Evolutionary conservation across 1,139 yeast species (phyloP).

Genomic region (Candida glucosophila): DNA sequence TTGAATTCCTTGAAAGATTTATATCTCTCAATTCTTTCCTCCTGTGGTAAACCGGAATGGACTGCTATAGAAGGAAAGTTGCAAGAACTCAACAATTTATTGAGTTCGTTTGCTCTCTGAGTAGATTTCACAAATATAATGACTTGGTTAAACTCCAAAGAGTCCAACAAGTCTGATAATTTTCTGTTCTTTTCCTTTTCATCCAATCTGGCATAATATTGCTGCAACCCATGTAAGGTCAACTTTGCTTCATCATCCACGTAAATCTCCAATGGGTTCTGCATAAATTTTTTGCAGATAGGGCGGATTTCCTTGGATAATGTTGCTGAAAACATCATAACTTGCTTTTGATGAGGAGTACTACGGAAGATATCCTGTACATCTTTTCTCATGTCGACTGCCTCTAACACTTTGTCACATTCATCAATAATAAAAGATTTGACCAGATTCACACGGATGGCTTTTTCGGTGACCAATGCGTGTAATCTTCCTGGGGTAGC

Average conservation of each 20-base stretch:
- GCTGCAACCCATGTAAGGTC: conserved; percentile 97
- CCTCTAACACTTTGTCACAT: conserved; percentile 96
- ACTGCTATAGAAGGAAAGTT: conserved; percentile 97
- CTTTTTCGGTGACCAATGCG: conserved; percentile 88
- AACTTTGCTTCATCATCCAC: conserved; percentile 97
- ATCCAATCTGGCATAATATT: conserved; percentile 80
- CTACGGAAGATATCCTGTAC: conserved; percentile 97
- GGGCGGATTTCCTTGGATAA: conserved; percentile 92
- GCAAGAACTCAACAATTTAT: conserved; percentile 82
- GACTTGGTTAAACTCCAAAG: conserved; percentile 95
- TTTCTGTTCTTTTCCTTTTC: conserved; percentile 93
- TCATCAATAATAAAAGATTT: conserved; percentile 96
- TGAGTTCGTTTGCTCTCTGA: conserved; percentile 84
- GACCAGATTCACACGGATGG: conserved; percentile 77
- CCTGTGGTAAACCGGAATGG: conserved; percentile 93
- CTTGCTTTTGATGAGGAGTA: conserved; percentile 98
- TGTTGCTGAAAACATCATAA: conserved; percentile 98
- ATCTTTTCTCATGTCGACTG: conserved; percentile 93
- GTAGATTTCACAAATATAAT: conserved; percentile 93
- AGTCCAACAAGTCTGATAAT: conserved; percentile 86
- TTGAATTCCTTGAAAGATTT: conserved; percentile 95
- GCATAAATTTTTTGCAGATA: conserved; percentile 95
- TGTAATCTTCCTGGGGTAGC: conserved; percentile 98
- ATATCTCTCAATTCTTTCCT: conserved; percentile 95
- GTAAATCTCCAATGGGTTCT: conserved; percentile 92